Evolutionary conservation across 345 rosid genomes (phyloP).

Genomic region (Geranium rotundifolium): DNA sequence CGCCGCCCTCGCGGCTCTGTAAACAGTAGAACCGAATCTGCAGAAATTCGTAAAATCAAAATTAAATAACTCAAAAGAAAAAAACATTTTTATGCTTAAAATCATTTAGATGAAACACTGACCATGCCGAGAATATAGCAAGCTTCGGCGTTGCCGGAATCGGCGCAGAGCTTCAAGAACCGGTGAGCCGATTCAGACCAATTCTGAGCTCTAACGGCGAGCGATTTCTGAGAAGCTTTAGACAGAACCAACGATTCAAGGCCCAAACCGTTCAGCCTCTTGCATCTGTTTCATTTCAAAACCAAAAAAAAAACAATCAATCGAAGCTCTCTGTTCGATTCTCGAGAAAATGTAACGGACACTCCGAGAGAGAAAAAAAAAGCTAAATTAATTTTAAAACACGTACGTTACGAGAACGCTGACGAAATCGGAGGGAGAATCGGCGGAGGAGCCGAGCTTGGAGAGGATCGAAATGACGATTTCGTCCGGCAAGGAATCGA

Average conservation of each 20-base stretch:
- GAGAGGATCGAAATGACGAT: slow-evolving; percentile 54
- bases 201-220: slow-evolving; percentile 48
- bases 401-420: slow-evolving; percentile 61
- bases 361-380: neutral
- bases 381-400: neutral
- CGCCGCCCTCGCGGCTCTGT: slow-evolving; percentile 71
- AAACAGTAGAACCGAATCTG: slow-evolving; percentile 93
- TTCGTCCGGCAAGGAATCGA: slow-evolving; percentile 73
- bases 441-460: slow-evolving; percentile 47
- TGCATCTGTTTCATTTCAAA: slow-evolving; percentile 49
- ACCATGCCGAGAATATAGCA: slow-evolving; percentile 97
- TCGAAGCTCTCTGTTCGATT: neutral
- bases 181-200: slow-evolving; percentile 89
- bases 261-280: slow-evolving; percentile 61
- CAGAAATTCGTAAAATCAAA: neutral
- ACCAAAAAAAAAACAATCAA: neutral
- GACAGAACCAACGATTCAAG: slow-evolving; percentile 41
- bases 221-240: slow-evolving; percentile 41
- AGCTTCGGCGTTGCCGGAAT: slow-evolving; percentile 84
- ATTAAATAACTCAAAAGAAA: neutral
- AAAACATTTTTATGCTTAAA: too few species aligned
- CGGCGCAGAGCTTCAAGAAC: slow-evolving; percentile 66
- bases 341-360: neutral
- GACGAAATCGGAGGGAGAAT: slow-evolving; percentile 62
- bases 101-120: neutral